These are phyloP conservation scores for Russula emetica DNA, from an alignment of 768 basidiomycete genomes.

Conservation along the genomic window DNA sequence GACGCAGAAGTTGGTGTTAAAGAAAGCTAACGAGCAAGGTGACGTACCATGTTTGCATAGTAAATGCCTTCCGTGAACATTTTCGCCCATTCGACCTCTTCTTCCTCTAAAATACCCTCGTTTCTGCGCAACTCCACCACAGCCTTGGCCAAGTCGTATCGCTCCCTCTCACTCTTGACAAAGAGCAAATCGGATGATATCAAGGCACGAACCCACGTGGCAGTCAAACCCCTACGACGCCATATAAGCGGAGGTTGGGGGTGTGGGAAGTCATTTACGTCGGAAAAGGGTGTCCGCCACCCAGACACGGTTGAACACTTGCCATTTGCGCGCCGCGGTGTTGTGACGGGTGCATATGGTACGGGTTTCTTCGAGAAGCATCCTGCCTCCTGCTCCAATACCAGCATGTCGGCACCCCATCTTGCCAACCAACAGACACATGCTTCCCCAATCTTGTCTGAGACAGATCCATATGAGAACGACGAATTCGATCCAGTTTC, in stretches of 20 bases:
- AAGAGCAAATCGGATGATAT: conserved; percentile 78
- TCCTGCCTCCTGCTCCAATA: conserved; percentile 47
- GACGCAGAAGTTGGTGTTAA: conserved; percentile 19
- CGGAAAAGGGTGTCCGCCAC: conserved; percentile 2
- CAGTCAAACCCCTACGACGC: conserved; percentile 67
- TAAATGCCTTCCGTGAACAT: conserved; percentile 78
- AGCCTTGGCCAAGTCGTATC: conserved; percentile 72
- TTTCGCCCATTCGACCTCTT: conserved; percentile 64
- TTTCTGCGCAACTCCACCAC: conserved; percentile 71
- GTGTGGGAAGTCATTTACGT: conserved; percentile 21
- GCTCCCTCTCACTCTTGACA: conserved; percentile 67
- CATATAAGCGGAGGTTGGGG: conserved; percentile 54
- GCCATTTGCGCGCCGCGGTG: conserved; percentile 10
- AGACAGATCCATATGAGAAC: conserved; percentile 82
- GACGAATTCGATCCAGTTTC: conserved; percentile 34
- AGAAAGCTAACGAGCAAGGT: conserved; percentile 9
- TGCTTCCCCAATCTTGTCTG: conserved; percentile 89
- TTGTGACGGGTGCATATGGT: conserved; percentile 9
- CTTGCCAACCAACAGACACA: conserved; percentile 82
- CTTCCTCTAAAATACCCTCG: conserved; percentile 49
- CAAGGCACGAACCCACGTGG: conserved; percentile 69
- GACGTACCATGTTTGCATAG: conserved; percentile 78
- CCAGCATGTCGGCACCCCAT: conserved; percentile 81
- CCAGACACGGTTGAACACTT: conserved; percentile 20
- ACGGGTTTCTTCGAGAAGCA: conserved; percentile 9